These are phyloP conservation scores for Kondoa malvinella DNA, from an alignment of 768 basidiomycete species.

Conservation along the genomic window DNA sequence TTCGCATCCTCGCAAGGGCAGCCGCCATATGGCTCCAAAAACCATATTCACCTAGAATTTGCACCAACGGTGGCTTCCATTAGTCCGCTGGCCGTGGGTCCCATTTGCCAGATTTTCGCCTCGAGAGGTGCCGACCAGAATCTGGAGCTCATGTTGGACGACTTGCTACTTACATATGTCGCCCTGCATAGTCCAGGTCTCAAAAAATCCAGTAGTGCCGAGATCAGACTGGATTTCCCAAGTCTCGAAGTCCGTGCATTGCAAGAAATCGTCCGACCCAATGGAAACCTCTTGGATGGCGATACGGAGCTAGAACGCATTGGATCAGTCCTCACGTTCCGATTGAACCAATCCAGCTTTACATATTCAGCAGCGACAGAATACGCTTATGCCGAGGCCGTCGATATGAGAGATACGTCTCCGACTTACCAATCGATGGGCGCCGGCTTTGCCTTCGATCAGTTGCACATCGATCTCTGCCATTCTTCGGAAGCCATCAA, in stretches of 20 bases:
- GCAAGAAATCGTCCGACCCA: neutral
- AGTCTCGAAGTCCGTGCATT: neutral
- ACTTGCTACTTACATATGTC: neutral
- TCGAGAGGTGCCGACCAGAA: neutral
- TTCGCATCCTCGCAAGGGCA: neutral
- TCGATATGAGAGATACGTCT: no score
- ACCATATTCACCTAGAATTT: neutral
- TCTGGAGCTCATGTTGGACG: neutral
- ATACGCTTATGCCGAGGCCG: no score
- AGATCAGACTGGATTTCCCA: neutral
- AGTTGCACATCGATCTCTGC: conserved; percentile 18
- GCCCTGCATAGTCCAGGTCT: neutral
- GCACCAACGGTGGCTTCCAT: neutral
- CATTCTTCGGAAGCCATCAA: neutral
- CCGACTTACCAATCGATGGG: no score
- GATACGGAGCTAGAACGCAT: neutral
- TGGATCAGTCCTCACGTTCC: neutral
- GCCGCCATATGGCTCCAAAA: neutral
- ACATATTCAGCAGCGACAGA: no score
- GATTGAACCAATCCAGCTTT: no score
- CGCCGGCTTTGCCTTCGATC: no score
- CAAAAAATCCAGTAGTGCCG: neutral
- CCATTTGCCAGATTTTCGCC: neutral
- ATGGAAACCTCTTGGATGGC: neutral
- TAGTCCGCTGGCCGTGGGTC: neutral